These are phyloP conservation scores for Aristolochia fimbriata DNA, from an alignment of 164 flowering plant genomes.

Conservation along the genomic window DNA sequence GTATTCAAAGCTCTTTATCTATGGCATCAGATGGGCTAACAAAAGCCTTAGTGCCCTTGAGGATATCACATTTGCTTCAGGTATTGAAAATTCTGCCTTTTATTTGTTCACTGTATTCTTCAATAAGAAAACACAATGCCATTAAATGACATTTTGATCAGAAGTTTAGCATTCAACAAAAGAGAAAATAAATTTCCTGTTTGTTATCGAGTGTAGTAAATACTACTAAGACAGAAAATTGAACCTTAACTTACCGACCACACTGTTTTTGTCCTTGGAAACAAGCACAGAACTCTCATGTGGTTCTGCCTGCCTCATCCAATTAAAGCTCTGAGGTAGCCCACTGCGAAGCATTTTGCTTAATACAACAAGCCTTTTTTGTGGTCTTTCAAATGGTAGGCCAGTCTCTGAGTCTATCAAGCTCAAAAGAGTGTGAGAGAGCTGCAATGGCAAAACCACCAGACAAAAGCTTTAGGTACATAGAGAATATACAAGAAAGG, in stretches of 20 bases:
- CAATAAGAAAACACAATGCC: no score
- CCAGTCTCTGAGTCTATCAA: conserved; percentile 66
- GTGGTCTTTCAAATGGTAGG: conserved; percentile 48
- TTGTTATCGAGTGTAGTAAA: no score
- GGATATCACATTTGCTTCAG: no score
- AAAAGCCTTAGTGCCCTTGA: no score
- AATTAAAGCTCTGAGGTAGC: conserved; percentile 50
- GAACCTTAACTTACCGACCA: conserved; percentile 27
- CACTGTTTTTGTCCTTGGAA: conserved; percentile 18
- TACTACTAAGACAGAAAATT: no score
- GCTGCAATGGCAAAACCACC: conserved; percentile 32
- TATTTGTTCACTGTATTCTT: no score
- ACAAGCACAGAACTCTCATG: conserved; percentile 16
- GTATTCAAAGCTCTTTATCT: no score
- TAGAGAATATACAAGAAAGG: conserved; percentile 1
- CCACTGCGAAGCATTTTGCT: conserved; percentile 83
- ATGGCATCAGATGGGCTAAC: no score
- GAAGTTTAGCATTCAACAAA: no score
- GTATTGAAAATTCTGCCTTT: no score
- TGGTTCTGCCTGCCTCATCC: conserved; percentile 33
- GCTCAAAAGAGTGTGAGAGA: conserved; percentile 92
- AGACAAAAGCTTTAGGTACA: background rate
- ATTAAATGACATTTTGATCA: no score
- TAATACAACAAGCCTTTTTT: conserved; percentile 56
- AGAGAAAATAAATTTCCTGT: no score